Evolutionary conservation across 495 filamentous ascomycete species (phyloP).

Genomic region (Trichodelitschia bisporula): DNA sequence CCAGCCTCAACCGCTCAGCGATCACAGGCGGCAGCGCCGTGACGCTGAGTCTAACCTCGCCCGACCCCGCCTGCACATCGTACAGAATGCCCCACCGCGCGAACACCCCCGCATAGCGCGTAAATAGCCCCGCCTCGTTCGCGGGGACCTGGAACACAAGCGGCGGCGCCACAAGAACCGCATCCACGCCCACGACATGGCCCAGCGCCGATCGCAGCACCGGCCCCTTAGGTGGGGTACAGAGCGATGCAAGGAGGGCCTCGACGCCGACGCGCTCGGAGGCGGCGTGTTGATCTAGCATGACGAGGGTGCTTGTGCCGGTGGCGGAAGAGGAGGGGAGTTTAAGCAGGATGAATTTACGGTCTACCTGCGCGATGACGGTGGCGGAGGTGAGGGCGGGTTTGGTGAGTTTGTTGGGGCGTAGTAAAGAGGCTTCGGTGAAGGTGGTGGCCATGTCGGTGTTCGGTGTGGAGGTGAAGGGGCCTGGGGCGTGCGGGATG

Average conservation of each 20-base stretch:
- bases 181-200: conserved; percentile 7
- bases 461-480: no score
- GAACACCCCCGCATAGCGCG: conserved; percentile 29
- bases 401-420: conserved; percentile 41
- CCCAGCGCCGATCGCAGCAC: conserved; percentile 8
- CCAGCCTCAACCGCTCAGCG: conserved; percentile 44
- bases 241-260: conserved; percentile 30
- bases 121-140: conserved; percentile 32
- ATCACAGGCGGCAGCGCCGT: conserved; percentile 42
- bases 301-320: conserved; percentile 25
- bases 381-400: conserved; percentile 31
- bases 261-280: conserved; percentile 77
- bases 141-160: conserved; percentile 34
- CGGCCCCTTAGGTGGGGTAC: conserved; percentile 5
- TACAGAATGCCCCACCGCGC: conserved; percentile 49
- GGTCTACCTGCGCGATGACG: conserved; percentile 64
- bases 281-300: conserved; percentile 89
- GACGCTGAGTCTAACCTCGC: conserved; percentile 20
- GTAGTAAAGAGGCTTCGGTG: no score
- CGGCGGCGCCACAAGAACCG: conserved; percentile 20
- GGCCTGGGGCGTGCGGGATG: no score
- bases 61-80: conserved; percentile 11
- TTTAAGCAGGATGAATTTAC: conserved; percentile 65
- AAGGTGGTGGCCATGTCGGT: no score
- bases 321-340: conserved; percentile 11